Base-by-base conservation (phyloP, 2,329 filamentous ascomycete genomes). In the Dothideomycetidae sp. region DNA sequence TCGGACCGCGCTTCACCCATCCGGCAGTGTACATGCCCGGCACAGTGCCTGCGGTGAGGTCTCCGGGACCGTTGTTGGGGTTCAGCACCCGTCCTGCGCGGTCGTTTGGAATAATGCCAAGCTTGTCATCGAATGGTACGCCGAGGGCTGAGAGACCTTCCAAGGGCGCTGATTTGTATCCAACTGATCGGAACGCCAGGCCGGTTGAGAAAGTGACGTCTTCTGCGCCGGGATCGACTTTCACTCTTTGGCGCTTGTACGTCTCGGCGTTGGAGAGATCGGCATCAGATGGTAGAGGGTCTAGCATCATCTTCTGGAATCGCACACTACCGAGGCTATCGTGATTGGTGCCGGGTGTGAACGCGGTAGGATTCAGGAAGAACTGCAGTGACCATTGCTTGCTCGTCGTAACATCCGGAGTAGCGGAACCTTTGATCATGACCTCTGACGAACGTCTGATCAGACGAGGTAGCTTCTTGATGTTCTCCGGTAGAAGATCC, bases 1-100 rank as follows among this genome's bases (percentile, higher is more conserved):
- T 94, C 0, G 90, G 88, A 0, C 90, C 90, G 23, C 80, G 73
- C 62, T 96, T 96, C 7, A 94, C 85, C 90, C 90, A 98, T 0
- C 90, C 90, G 11, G 88, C 81, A 46, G 85, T 93, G 60, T 98
- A 98, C 17, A 93, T 58, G 0, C 88, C 84, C 0, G 78, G 73
- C 0, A 81, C 51, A 55, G 71, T 52, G 46, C 63, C 50, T 43
- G 67, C 59, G 46, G 63, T 48, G 36, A 66, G 50, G 47, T 56
- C 45, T 46, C 58, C 48, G 48, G 63, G 50, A 50, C 63, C 39
- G 55, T 55, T 41, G 3, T 47, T 40, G 2, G 60, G 60, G 11
- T 54, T 56, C 3, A 73, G 62, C 13, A 92, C 73, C 35, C 90
- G 75, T 0, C 90, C 90, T 19, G 73, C 61, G 1, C 77, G 72